phyloP scores from a whole-genome alignment of 192 early-diverging fungal genomes.

The Irineochytrium annulatum region DNA sequence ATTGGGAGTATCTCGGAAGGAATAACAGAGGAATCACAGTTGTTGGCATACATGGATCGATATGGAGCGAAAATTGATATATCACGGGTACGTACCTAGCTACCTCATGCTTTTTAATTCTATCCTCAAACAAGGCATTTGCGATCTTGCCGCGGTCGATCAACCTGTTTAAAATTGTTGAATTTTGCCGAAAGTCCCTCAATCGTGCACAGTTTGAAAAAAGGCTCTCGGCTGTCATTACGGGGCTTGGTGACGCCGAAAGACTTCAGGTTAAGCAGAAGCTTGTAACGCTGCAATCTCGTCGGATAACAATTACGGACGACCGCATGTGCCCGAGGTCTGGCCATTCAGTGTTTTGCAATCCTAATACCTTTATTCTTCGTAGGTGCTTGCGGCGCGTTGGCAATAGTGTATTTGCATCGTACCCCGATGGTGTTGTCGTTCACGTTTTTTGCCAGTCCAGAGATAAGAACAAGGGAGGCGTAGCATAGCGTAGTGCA shows the following conservation, averaged over 20 bases:
- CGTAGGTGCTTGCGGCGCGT: slow-evolving; percentile 37
- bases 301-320: slow-evolving; percentile 64
- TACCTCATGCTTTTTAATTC: background rate
- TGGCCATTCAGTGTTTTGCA: slow-evolving; percentile 8
- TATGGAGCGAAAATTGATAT: too few relatives aligned
- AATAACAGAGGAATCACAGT: background rate
- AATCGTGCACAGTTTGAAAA: slow-evolving; percentile 35
- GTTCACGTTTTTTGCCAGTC: slow-evolving; percentile 66
- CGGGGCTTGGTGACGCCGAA: background rate
- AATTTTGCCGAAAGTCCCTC: slow-evolving; percentile 1
- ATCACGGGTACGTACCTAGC: background rate
- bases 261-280: slow-evolving; percentile 59
- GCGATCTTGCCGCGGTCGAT: background rate
- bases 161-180: background rate
- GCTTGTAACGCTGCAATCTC: slow-evolving; percentile 51
- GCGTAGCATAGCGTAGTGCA: too few relatives aligned
- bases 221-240: background rate
- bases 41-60: background rate
- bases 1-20: background rate
- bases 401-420: slow-evolving; percentile 65
- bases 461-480: too few relatives aligned
- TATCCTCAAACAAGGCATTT: background rate
- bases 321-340: slow-evolving; percentile 74
- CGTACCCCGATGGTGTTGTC: slow-evolving; percentile 65
- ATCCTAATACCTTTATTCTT: background rate